Base-by-base conservation (phyloP, 805 yeast genomes). In the Saccharomycopsis sp. region DNA sequence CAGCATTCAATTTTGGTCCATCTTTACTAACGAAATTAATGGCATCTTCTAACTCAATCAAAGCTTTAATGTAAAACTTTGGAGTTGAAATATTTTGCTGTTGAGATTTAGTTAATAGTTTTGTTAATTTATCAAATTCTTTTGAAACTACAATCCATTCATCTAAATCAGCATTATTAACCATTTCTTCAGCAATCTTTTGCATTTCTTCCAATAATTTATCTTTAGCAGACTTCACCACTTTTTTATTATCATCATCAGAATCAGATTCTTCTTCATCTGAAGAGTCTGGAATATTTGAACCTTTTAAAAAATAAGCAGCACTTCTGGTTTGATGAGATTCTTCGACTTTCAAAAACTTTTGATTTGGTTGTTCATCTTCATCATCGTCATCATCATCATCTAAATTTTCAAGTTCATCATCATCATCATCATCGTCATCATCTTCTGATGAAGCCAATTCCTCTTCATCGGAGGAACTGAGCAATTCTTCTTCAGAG, bases 151-250 rank as follows among this genome's bases (percentile, higher is more conserved):
- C 65, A 41, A 77, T 70, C 95, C 96, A 89, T 15, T 46, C 45
- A 21, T 46, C 47, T 23, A 41, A 40, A 31, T 44, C 47, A 27
- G 40, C 28, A 10, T 37, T 36, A 54, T 74, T 75, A 49, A 72
- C 70, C 61, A 73, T 71, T 53, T 75, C 76, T 37, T 79, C 76
- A 44, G 71, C 70, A 55, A 79, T 87, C 20, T 68, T 67, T 52
- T 74, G 78, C 64, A 92, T 72, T 60, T 92, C 98, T 57, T 87
- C 96, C 52, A 87, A 60, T 46, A 87, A 70, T 67, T 89, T 92
- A 50, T 88, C 97, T 64, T 81, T 85, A 40, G 96, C 95, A 44
- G 92, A 78, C 65, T 85, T 88, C 31, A 87, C 86, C 51, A 79
- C 82, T 58, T 76, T 80, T 55, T 79, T 83, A 44, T 80, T 89